These are phyloP conservation scores for Neurospora africana DNA, from an alignment of 495 filamentous ascomycete species.

Conservation along the genomic window DNA sequence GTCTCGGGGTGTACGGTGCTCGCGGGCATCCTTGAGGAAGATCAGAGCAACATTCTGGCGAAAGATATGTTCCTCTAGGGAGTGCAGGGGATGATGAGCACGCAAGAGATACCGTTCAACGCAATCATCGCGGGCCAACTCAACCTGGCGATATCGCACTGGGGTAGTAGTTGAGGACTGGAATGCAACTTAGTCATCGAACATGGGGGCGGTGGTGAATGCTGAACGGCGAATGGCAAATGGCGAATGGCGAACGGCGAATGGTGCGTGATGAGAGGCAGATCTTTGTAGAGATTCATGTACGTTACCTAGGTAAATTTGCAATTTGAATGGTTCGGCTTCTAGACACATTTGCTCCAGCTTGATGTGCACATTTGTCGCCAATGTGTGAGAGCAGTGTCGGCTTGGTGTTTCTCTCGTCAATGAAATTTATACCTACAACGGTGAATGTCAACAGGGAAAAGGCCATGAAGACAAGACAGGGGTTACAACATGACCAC, in stretches of 20 bases:
- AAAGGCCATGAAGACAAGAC: neutral
- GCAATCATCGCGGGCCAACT: neutral
- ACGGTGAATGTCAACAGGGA: neutral
- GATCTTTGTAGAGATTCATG: neutral
- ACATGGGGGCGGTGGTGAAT: neutral
- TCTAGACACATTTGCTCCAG: neutral
- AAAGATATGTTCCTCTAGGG: neutral
- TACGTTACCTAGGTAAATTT: neutral
- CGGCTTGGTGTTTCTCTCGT: neutral
- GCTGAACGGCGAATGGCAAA: neutral
- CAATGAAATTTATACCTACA: neutral
- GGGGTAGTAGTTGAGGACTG: neutral
- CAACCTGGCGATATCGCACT: neutral
- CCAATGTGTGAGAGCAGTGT: neutral
- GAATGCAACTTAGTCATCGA: neutral
- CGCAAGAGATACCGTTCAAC: neutral
- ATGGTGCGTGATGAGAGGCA: neutral
- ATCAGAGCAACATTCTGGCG: neutral
- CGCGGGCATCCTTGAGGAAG: neutral
- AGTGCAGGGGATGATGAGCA: neutral
- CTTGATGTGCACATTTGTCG: neutral
- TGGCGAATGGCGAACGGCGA: neutral
- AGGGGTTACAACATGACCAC: neutral
- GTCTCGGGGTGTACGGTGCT: neutral
- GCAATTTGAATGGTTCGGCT: neutral